Evolutionary conservation across 140 eudicot species (phyloP).

Genomic region (Flaveria floridana): DNA sequence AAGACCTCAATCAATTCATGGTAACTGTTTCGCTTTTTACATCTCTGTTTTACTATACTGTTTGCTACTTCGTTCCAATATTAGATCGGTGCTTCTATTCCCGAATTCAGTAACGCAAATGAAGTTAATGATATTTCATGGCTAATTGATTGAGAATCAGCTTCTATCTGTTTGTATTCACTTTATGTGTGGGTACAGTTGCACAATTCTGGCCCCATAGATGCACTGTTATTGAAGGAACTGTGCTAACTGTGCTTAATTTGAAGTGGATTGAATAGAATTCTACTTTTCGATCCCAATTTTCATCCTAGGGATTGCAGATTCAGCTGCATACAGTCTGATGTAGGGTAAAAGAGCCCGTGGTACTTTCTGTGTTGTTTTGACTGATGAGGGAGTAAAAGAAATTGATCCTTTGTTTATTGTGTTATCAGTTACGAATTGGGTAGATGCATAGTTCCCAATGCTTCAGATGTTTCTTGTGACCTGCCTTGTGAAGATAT

Average conservation of each 20-base stretch:
- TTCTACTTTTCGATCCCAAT: background rate
- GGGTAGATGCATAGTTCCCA: slow-evolving; percentile 31
- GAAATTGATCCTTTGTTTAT: slow-evolving; percentile 20
- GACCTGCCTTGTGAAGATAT: slow-evolving; percentile 8
- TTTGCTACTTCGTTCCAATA: background rate
- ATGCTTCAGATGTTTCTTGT: slow-evolving; percentile 16
- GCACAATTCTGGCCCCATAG: too few relatives aligned
- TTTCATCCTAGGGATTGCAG: slow-evolving; percentile 14
- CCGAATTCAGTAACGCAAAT: background rate
- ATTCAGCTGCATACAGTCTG: slow-evolving; percentile 23
- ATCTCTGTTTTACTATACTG: background rate
- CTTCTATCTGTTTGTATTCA: too few relatives aligned
- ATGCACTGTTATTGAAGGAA: slow-evolving; percentile 7
- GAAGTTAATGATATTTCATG: background rate
- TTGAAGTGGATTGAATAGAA: background rate
- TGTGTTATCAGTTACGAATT: background rate
- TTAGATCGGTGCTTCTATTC: too few relatives aligned
- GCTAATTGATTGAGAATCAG: too few relatives aligned
- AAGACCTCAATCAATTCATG: slow-evolving; percentile 96
- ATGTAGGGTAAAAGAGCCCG: slow-evolving; percentile 19
- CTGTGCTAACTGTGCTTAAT: slow-evolving; percentile 22
- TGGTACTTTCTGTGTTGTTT: slow-evolving; percentile 24
- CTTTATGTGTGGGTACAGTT: too few relatives aligned
- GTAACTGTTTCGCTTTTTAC: slow-evolving; percentile 36
- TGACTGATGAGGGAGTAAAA: slow-evolving; percentile 24